A percentile compares a stretch with the other conserved stretches of the same genome.
Evolutionary conservation across 2,329 filamentous ascomycete genomes (phyloP).

Genomic region (Rachicladosporium sp.): DNA sequence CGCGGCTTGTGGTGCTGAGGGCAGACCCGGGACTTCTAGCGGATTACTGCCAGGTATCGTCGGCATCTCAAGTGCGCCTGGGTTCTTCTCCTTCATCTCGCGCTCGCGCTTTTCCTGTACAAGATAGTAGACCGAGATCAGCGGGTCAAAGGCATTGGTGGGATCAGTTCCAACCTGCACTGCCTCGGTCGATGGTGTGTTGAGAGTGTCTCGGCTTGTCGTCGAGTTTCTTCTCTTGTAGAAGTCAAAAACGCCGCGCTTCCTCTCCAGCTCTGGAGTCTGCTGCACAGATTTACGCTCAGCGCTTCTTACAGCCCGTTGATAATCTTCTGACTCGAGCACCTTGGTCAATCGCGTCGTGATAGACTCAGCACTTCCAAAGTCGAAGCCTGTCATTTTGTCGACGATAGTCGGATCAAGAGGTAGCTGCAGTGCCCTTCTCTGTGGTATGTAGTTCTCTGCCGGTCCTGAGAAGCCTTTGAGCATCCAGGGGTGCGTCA

Average conservation of each 20-base stretch:
- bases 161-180: conserved; percentile 75
- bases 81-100: conserved; percentile 50
- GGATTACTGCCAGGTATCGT: conserved; percentile 44
- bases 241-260: conserved; percentile 89
- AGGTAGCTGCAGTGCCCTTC: conserved; percentile 76
- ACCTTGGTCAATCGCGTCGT: conserved; percentile 67
- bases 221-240: conserved; percentile 89
- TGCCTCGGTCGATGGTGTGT: conserved; percentile 72
- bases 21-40: conserved; percentile 59
- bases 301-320: conserved; percentile 62
- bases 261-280: conserved; percentile 59
- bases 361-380: conserved; percentile 77
- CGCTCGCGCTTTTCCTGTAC: conserved; percentile 90
- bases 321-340: conserved; percentile 91
- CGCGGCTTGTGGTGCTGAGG: conserved; percentile 63
- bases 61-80: conserved; percentile 46
- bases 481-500: conserved; percentile 89
- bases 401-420: conserved; percentile 73
- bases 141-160: conserved; percentile 81
- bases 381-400: conserved; percentile 97
- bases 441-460: conserved; percentile 74
- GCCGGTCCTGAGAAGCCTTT: conserved; percentile 80
- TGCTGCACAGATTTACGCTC: conserved; percentile 53
- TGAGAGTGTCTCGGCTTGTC: conserved; percentile 76
- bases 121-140: conserved; percentile 89